Evolutionary conservation across 352 stramenopile genomes (phyloP).

Genomic region (Phytophthora pseudosyringae): DNA sequence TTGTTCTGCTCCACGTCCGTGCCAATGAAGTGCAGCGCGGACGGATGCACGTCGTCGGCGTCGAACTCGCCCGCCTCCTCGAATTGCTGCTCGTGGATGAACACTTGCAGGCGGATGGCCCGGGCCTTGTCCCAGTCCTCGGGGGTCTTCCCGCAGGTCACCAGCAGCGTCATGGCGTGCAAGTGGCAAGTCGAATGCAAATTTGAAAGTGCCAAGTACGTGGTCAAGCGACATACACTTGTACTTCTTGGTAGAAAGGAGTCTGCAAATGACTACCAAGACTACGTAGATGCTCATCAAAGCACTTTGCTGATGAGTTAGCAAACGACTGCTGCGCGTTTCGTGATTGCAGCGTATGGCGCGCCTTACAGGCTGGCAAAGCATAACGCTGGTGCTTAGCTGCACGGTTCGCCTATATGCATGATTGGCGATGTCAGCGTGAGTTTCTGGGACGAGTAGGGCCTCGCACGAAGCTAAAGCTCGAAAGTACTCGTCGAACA

Average conservation of each 20-base stretch:
- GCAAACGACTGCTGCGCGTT: background rate
- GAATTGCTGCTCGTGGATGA: constrained; percentile 58
- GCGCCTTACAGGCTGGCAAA: background rate
- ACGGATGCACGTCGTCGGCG: constrained; percentile 43
- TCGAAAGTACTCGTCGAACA: background rate
- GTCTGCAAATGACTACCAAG: constrained; percentile 4
- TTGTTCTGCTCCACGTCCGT: constrained; percentile 55
- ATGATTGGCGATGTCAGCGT: background rate
- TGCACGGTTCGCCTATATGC: background rate
- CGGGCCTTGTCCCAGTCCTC: constrained; percentile 49
- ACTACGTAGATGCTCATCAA: constrained; percentile 11
- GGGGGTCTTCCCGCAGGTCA: constrained; percentile 49
- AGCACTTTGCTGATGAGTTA: constrained; percentile 17
- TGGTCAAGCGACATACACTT: constrained; percentile 4
- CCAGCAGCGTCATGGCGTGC: constrained; percentile 36
- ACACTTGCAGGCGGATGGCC: constrained; percentile 51
- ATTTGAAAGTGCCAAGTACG: constrained; percentile 24
- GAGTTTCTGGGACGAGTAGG: background rate
- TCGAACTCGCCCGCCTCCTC: constrained; percentile 45
- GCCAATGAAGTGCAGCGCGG: constrained; percentile 57
- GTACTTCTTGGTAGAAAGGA: constrained; percentile 1
- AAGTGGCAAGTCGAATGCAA: constrained; percentile 11
- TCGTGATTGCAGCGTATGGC: constrained; percentile 6
- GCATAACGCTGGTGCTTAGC: background rate
- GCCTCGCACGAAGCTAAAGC: background rate